phyloP scores from a whole-genome alignment of 2,329 filamentous ascomycete genomes.

The Phoma sp. region DNA sequence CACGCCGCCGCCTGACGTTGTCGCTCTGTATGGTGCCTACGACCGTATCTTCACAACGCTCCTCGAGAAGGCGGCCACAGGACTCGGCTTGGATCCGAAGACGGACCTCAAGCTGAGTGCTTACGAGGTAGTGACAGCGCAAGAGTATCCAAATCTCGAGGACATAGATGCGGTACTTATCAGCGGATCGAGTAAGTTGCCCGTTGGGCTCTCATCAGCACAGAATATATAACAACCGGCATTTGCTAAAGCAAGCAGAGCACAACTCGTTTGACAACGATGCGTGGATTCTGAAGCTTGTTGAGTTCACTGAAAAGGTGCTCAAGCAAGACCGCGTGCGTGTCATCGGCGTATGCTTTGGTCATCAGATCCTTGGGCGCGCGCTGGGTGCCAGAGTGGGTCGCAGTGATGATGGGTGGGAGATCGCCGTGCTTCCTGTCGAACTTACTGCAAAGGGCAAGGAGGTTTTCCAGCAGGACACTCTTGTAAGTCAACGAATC shows the following conservation, averaged over 20 bases:
- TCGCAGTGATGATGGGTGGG: constrained; percentile 75
- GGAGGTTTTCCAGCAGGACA: constrained; percentile 71
- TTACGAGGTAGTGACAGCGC: constrained; percentile 73
- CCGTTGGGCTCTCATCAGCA: background rate
- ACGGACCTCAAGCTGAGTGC: constrained; percentile 63
- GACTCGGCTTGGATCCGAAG: constrained; percentile 50
- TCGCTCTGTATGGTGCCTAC: constrained; percentile 73
- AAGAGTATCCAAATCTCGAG: constrained; percentile 74
- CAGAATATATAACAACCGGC: background rate
- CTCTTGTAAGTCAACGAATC: constrained; percentile 52
- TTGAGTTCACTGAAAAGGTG: constrained; percentile 68
- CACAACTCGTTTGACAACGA: constrained; percentile 75
- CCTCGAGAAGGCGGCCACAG: constrained; percentile 58
- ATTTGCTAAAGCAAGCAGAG: constrained; percentile 50
- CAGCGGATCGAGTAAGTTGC: constrained; percentile 66
- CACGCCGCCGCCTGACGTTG: constrained; percentile 69
- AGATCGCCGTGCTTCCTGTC: constrained; percentile 75
- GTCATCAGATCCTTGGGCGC: constrained; percentile 82
- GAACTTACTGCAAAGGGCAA: constrained; percentile 72
- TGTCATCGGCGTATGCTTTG: constrained; percentile 84
- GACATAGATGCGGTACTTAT: constrained; percentile 82
- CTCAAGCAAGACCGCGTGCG: constrained; percentile 68
- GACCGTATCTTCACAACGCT: constrained; percentile 64
- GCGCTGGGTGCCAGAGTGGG: constrained; percentile 72
- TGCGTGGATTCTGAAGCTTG: constrained; percentile 77